Evolutionary conservation across 306 rosid species (phyloP).

Genomic region (Senna tora): DNA sequence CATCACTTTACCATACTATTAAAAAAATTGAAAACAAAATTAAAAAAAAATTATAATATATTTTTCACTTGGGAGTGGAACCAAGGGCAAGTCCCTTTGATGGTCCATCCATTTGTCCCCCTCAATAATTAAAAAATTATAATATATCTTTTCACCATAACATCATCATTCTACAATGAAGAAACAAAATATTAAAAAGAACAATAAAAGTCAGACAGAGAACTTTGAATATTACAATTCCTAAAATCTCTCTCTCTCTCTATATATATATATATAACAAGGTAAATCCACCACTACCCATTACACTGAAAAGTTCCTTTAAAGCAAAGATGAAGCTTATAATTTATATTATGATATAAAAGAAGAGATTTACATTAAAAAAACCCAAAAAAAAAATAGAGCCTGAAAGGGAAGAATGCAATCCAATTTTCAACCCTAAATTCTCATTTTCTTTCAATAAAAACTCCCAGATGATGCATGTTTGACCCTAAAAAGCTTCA

Average conservation of each 20-base stretch:
- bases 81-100: constrained; percentile 20
- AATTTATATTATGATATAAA: background rate
- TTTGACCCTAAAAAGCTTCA: constrained; percentile 65
- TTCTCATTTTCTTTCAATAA: constrained; percentile 27
- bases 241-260: constrained; percentile 25
- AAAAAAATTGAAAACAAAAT: background rate
- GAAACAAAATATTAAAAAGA: background rate
- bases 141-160: constrained; percentile 37
- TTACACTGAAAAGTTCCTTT: constrained; percentile 41
- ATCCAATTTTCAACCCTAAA: constrained; percentile 44
- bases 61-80: constrained; percentile 1
- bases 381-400: background rate
- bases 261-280: constrained; percentile 8
- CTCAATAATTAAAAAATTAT: constrained; percentile 16
- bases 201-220: constrained; percentile 36
- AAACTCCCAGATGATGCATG: constrained; percentile 58
- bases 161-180: constrained; percentile 28
- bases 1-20: background rate
- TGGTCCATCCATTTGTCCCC: constrained; percentile 35
- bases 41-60: too few relatives aligned
- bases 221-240: constrained; percentile 38
- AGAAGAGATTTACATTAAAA: constrained; percentile 28
- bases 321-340: constrained; percentile 41
- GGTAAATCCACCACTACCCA: constrained; percentile 53
- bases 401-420: constrained; percentile 24